Evolutionary conservation across 176 grass and related monocot genomes (phyloP), one percentile per base, ranked within the genome.

Genomic region (Carex littledalei): DNA sequence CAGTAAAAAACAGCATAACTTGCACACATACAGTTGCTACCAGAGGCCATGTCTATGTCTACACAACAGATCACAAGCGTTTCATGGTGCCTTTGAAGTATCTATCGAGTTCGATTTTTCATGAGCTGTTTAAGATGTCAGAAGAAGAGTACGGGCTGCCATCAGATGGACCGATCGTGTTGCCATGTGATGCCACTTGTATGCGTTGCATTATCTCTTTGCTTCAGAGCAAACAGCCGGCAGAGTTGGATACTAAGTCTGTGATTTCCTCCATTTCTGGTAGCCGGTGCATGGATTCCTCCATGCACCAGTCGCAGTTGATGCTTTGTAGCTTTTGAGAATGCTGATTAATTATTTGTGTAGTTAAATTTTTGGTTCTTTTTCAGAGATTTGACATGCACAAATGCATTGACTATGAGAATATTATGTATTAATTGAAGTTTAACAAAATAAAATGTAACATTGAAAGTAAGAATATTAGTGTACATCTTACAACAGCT

Each of bases 91-190:
- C 89, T 8, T 21, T 91, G 14, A 21, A 18, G 9, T 91, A 74
- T 55, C 91, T 93, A 41, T 73, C 50, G 47, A 96, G 85, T 53
- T 43, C 20, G 6, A 68, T 93, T 14, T 91, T 96, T 47, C 50
- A 11, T 3, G 87, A 93, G 85, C 85, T 96, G 37, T 79, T 96
- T 52, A 89, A 79, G 82, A 68, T 96, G 85, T 86, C 91, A 0
- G 85, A 87, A 63, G 91, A 95, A 73, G 88, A 92, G 88, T 92
- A 88, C 20, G 93, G 90, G 2, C 90, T 92, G 79, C 80, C 86
- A 5, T 60, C 66, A 17, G 81, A 90, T 5, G 82, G 84, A 22
- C 89, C 86, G 20, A 94, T 94, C 57, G 87, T 79, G 37, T 71
- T 92, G 72, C 88, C 90, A 0, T 92, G 93, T 32, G 90, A 94